phyloP scores from a whole-genome alignment of 139 green algal genomes.

The Ettlia oleoabundans region DNA sequence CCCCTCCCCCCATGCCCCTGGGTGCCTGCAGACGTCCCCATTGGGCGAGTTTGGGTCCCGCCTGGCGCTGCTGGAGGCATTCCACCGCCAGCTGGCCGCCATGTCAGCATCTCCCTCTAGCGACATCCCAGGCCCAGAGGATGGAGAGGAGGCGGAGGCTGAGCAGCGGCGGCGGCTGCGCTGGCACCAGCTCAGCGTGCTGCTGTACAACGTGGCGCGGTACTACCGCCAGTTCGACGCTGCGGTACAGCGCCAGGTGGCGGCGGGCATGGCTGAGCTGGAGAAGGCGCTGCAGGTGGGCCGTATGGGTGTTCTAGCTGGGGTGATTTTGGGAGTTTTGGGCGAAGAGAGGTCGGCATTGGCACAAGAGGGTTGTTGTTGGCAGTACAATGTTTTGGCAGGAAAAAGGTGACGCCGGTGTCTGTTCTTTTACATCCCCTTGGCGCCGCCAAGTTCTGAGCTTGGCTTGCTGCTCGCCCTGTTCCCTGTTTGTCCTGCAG shows the following conservation, averaged over 20 bases:
- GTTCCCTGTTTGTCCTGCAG: not conserved
- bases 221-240: conserved; percentile 91
- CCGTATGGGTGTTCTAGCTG: too few species aligned
- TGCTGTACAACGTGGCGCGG: conserved; percentile 74
- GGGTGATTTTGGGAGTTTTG: too few species aligned
- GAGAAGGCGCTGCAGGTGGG: conserved; percentile 93
- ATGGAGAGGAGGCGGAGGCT: not conserved
- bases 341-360: too few species aligned
- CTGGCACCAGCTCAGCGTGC: conserved; percentile 31
- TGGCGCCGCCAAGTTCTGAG: conserved; percentile 39
- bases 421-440: too few species aligned
- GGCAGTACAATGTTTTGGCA: too few species aligned
- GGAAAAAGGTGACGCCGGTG: too few species aligned
- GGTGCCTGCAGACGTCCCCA: conserved; percentile 57
- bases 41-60: conserved; percentile 87
- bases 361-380: too few species aligned
- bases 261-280: conserved; percentile 62
- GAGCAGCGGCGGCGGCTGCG: not conserved
- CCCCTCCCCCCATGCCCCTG: too few species aligned
- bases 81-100: conserved; percentile 46
- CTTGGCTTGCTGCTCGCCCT: not conserved
- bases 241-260: conserved; percentile 61
- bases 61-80: conserved; percentile 80
- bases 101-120: conserved; percentile 1
- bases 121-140: not conserved